phyloP scores from a whole-genome alignment of 371 early-diverging fungal genomes.

The Lichtheimia corymbifera region DNA sequence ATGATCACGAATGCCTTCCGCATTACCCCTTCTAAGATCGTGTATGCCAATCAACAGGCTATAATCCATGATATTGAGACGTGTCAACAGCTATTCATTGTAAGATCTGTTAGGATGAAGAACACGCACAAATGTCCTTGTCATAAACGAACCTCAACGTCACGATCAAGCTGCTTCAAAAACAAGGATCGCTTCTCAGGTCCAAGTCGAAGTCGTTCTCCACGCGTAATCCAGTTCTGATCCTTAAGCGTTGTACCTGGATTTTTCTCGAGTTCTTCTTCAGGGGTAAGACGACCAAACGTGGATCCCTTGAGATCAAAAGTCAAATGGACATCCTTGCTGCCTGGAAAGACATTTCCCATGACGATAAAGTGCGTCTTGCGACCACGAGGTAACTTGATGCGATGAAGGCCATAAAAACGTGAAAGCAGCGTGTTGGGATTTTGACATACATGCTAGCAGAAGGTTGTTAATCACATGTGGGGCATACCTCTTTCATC shows the following conservation, averaged over 20 bases:
- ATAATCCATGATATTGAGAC: slow-evolving; percentile 96
- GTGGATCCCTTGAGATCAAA: slow-evolving; percentile 96
- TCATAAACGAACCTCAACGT: slow-evolving; percentile 57
- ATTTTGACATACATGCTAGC: slow-evolving; percentile 79
- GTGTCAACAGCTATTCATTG: slow-evolving; percentile 59
- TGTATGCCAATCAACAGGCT: slow-evolving; percentile 92
- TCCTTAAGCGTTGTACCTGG: slow-evolving; percentile 94
- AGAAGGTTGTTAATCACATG: not conserved
- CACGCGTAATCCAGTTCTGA: slow-evolving; percentile 80
- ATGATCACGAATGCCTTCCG: slow-evolving; percentile 83
- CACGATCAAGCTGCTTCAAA: slow-evolving; percentile 81
- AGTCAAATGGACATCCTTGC: slow-evolving; percentile 93
- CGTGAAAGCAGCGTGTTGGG: slow-evolving; percentile 94
- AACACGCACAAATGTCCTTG: not conserved
- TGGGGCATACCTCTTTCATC: not conserved
- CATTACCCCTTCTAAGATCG: slow-evolving; percentile 80
- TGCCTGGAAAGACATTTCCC: slow-evolving; percentile 96
- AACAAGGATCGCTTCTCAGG: slow-evolving; percentile 76
- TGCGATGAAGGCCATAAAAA: slow-evolving; percentile 94
- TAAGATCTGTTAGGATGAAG: slow-evolving; percentile 1
- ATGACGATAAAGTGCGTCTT: slow-evolving; percentile 98
- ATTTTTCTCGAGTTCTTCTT: slow-evolving; percentile 73
- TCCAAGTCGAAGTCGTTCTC: slow-evolving; percentile 82
- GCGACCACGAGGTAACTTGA: slow-evolving; percentile 87
- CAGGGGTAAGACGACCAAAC: slow-evolving; percentile 79